A percentile compares a stretch with the other conserved stretches of the same genome.
Conservation (phyloP, 495 filamentous ascomycete genomes). For the Hypomontagnella submonticulosa region DNA sequence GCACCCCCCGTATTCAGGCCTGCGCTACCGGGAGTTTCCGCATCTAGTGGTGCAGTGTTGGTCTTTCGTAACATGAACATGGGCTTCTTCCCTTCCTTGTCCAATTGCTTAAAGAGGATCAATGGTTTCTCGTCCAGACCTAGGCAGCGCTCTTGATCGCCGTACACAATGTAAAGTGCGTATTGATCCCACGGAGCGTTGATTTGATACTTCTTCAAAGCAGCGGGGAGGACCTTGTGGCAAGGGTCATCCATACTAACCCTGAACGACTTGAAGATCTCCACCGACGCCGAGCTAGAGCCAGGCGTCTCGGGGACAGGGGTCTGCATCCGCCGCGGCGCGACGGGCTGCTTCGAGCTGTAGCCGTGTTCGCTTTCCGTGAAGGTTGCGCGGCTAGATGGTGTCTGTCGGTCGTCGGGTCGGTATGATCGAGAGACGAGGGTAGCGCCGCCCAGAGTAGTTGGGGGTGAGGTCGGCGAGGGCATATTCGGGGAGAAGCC, state of each 20-base stretch:
- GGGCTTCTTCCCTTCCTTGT: constrained; percentile 95
- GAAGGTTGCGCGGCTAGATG: constrained; percentile 60
- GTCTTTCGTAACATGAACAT: constrained; percentile 97
- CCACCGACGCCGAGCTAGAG: constrained; percentile 68
- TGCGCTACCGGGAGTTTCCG: constrained; percentile 59
- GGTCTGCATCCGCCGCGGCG: constrained; percentile 62
- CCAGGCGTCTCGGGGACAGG: constrained; percentile 63
- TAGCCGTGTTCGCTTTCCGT: constrained; percentile 61
- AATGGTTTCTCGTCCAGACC: constrained; percentile 92
- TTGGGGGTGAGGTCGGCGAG: constrained; percentile 83
- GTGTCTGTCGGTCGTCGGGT: constrained; percentile 56
- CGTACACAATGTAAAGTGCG: constrained; percentile 96
- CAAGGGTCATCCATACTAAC: constrained; percentile 98
- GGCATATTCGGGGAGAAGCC: constrained; percentile 79
- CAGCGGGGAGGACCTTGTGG: constrained; percentile 95
- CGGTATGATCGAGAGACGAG: constrained; percentile 68
- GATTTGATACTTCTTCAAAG: constrained; percentile 97
- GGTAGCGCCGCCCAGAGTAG: constrained; percentile 56
- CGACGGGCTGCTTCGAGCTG: constrained; percentile 53
- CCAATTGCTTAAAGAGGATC: constrained; percentile 95
- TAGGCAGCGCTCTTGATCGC: constrained; percentile 94
- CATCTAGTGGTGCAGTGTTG: constrained; percentile 57
- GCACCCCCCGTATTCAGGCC: constrained; percentile 54
- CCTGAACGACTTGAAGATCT: constrained; percentile 98
- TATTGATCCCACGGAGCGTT: constrained; percentile 97